Evolutionary conservation across 1,284 basidiomycete genomes (phyloP).

Genomic region (Ceratobasidium sp.): DNA sequence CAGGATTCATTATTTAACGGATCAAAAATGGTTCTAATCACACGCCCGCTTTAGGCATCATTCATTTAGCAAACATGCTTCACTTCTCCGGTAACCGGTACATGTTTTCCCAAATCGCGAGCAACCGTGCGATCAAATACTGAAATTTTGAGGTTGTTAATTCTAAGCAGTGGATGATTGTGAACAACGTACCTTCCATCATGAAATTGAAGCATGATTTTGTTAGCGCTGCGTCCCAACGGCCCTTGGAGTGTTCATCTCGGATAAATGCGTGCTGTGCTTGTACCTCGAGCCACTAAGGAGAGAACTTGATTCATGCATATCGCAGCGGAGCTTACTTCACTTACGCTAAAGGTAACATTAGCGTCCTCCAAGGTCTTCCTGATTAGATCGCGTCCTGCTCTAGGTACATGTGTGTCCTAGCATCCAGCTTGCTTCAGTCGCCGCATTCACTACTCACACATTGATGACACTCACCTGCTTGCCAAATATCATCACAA

Average conservation of each 20-base stretch:
- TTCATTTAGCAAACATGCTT: constrained; percentile 79
- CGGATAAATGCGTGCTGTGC: constrained; percentile 95
- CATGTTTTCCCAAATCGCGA: constrained; percentile 78
- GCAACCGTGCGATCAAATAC: constrained; percentile 89
- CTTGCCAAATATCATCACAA: constrained; percentile 94
- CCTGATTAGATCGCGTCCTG: constrained; percentile 84
- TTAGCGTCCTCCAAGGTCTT: constrained; percentile 81
- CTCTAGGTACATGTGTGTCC: constrained; percentile 90
- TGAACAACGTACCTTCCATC: constrained; percentile 67
- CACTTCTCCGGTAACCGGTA: constrained; percentile 58
- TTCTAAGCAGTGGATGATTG: neutral
- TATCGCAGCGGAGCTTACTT: constrained; percentile 46
- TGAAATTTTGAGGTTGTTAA: neutral
- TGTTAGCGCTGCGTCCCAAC: constrained; percentile 92
- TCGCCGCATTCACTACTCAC: no score
- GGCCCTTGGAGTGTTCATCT: constrained; percentile 88
- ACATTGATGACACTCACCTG: constrained; percentile 63
- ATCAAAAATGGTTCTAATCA: constrained; percentile 5
- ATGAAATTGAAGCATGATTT: constrained; percentile 83
- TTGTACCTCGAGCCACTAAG: constrained; percentile 88
- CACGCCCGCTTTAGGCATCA: neutral
- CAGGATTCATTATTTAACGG: neutral
- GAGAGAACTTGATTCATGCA: neutral
- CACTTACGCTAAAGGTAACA: constrained; percentile 70
- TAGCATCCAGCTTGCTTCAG: constrained; percentile 48